Evolutionary conservation across 495 filamentous ascomycete genomes (phyloP), one percentile per base, ranked within the genome.

Genomic region (Penicillium lividum): DNA sequence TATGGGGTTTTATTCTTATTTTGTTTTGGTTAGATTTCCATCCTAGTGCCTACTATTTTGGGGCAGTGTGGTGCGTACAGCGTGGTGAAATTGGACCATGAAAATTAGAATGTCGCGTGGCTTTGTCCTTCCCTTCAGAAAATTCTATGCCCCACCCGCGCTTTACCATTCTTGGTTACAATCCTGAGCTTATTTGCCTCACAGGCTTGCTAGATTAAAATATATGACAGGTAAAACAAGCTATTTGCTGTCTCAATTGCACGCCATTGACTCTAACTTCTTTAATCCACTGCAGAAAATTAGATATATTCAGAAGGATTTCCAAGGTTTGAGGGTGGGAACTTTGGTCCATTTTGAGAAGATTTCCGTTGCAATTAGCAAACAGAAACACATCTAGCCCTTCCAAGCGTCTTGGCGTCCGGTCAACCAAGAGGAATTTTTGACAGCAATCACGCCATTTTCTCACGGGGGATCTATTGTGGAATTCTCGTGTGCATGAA

Each of bases 361-460:
- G 38, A 5, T 40, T n/a, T 7, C 38, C 38, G 38, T 40, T 40
- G 46, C 28, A 49, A 49, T 30, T 49, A 49, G 46, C 25, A 40
- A 49, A 49, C 28, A 49, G 28, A 47, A 47, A 47, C 22, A 25
- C 46, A 49, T 49, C 46, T 16, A 49, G 28, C 28, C 28, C 27
- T 31, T 40, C 31, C 50, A 40, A 38, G 31, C 51, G 36, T 5
- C 51, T 42, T 40, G 51, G 50, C 50, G 50, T 52, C 10, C 34
- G 16, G 16, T 28, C 33, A 36, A 36, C 33, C 33, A 42, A 44
- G 36, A 5, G 13, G 36, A 16, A 53, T 42, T 53, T 16, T 30
- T 40, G 22, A 28, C 15, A 27, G 36, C 51, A 43, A 53, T 42
- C 51, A 53, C 51, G 51, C 51, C 11, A 53, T 53, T 30, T 27